Base-by-base conservation (phyloP, 305 asterid species). In the Striga hermonthica region DNA sequence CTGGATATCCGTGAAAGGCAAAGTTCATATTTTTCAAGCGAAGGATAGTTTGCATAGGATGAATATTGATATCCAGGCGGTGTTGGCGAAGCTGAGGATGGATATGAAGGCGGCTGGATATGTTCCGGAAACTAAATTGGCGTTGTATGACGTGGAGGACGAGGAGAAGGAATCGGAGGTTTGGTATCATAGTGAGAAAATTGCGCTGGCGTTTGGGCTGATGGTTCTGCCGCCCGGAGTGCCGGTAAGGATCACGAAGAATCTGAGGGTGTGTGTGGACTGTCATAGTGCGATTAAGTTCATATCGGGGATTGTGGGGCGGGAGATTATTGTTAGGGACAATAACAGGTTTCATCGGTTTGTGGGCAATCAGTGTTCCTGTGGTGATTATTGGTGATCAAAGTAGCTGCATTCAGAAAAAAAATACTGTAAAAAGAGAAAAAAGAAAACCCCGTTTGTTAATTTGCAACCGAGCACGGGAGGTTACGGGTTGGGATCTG, bases 81-180 rank as follows among this genome's bases (percentile, higher is more conserved):
- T 84, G 95, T 75, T 91, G 15, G 72, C 16, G 7, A 78, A 78
- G 65, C 70, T 91, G 56, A 89, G 56, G 82, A 79, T 66, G 55
- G 86, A 85, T 39, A 81, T 82, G 89, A 77, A 80, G 76, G 92
- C 80, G 44, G 95, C 86, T 73, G 98, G 98, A 56, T 91, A 91
- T 72, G 64, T 81, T 54, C 84, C 88, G 3, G 88, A 85, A 49
- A 89, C 88, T 1, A 76, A 77, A 60, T 72, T 87, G 73, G 83
- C 92, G 9, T 86, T 91, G 2, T 87, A 78, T 61, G 95, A 91
- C 81, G 63, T 89, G 22, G 96, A 91, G 72, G 95, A 86, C 45
- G 98, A 91, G 78, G 96, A 91, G 82, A 89, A 84, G 68, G 98
- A 91, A 74, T 79, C 85, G 6, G 98, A 91, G 73, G 90, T 91